Evolutionary conservation across 768 basidiomycete genomes (phyloP), one percentile per base, ranked within the genome.

Genomic region (Rhodosporidiobolus sp.): DNA sequence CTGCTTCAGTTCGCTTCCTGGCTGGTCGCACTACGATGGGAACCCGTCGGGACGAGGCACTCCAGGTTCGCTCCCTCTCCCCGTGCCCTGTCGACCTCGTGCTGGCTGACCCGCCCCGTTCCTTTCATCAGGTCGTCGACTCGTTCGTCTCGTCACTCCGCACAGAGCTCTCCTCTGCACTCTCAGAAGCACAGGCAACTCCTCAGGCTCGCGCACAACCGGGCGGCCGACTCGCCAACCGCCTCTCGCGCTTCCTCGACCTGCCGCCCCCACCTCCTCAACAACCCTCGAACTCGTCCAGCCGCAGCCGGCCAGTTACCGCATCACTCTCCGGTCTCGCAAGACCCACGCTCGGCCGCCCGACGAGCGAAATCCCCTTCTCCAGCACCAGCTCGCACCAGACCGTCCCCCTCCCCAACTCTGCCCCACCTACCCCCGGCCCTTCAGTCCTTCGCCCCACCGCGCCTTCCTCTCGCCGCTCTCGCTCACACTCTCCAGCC

Each of bases 11-110:
- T 22, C 62, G 14, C 35, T 53, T 43, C 3, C 57, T 22, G 38
- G 45, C 45, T n/a, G 3, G 22, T 30, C 55, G 30, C 19, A 16
- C 22, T 16, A 20, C n/a, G 24, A 67, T 59, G 65, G 28, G 45
- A 26, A 26, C 28, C 20, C 28, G 70, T 38, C 17, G 65, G 28
- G 70, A 72, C 60, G 70, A 72, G 26, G 60, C 45, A 11, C 55
- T 72, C 34, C 24, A 63, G 32, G 70, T 67, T 22, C 43, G 70
- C 11, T 8, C 20, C 2, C 53, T 32, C 50, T 24, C 11, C 26
- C 28, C 14, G 19, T 46, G 11, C 35, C 9, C 26, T 14, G 26
- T 50, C 54, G 26, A 52, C 30, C 32, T 38, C 49, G n/a, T 7
- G 9, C 22, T 5, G 26, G 19, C 46, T 53, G 35, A 19, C 57